Evolutionary conservation across 2,329 filamentous ascomycete genomes (phyloP), one percentile per base, ranked within the genome.

Genomic region (Paecilomyces sp.): DNA sequence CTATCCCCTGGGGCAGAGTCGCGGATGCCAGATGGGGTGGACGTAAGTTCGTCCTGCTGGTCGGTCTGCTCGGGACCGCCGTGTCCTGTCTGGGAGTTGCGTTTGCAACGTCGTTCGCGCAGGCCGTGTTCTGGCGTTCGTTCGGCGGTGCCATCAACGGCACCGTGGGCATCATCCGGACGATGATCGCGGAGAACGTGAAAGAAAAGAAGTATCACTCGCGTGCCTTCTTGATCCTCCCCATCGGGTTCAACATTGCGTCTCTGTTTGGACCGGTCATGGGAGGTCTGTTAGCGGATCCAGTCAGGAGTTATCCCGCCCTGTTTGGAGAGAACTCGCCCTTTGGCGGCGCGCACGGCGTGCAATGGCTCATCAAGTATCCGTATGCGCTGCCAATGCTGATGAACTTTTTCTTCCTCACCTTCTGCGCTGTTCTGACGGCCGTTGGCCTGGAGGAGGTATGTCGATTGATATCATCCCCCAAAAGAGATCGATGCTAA

Each of bases 1-100:
- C 90, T 12, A 88, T 95, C 74, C 71, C 90, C 50, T 95, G 91
- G 91, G 91, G 90, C 0, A 81, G 87, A 0, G 77, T 91, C 2
- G 82, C 83, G 0, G 83, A 86, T 66, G 86, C 88, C 1, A 82
- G 83, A 57, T 79, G 77, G 60, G 80, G 81, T 55, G 92, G 91
- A 1, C 83, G 91, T 52, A 95, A 94, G 73, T 85, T 83, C 6
- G 89, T 93, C 13, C 78, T 96, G 47, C 77, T 94, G 60, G 85
- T 94, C 55, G 90, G 91, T 0, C 74, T 96, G 25, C 62, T 85
- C 0, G 91, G 91, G 0, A 91, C 87, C 0, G 81, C 81, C 55
- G 67, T 88, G 9, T 86, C 86, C 5, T 86, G 84, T 62, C 68
- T 89, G 18, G 88, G 87, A 0, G 88, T 90, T 66, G 88, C 87